Base-by-base conservation (phyloP, 139 green algal genomes). In the Closterium sp. region DNA sequence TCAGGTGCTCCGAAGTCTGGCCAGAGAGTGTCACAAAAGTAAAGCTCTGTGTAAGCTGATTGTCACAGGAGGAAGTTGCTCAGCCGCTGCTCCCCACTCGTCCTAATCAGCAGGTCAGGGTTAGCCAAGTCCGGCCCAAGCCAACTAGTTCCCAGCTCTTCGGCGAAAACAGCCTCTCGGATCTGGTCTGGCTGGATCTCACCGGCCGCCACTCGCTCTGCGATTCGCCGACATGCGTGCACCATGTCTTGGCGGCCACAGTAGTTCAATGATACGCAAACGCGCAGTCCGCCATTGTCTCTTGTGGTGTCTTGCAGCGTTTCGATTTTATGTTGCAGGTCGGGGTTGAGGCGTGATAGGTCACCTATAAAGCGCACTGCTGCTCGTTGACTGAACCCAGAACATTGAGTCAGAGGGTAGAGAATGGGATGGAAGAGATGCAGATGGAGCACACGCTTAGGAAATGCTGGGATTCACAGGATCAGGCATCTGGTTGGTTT, bases 11-110 rank as follows among this genome's bases (percentile, higher is more conserved):
- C 91, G 86, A 98, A 98, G 34, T 97, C 97, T 2, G 97, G 97
- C 96, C 96, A 98, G 31, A 94, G 89, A 6, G 31, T 55, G 10
- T 94, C 32, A 2, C 90, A 91, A 90, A 98, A 98, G 89, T 93
- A 94, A 2, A 97, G 92, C 96, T 98, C 97, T 1, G 96, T 94
- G 90, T 98, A 98, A 16, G 96, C 96, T 0, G 94, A 23, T 83
- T 98, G 96, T 90, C 93, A 98, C 84, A 98, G 93, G 89, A 98
- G 88, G 94, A 98, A 98, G 93, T 98, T 97, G 91, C 93, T 96
- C 5, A 98, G 87, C 28, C 97, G 92, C 91, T 96, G 93, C 94
- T 98, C 96, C 30, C 97, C 97, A 81, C 95, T 96, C 1, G 97
- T 98, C 35, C 97, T 90, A 23, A 98, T 97, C 2, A 98, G 85